phyloP scores from a whole-genome alignment of 1,284 basidiomycete species.

The Ustilago sp. region DNA sequence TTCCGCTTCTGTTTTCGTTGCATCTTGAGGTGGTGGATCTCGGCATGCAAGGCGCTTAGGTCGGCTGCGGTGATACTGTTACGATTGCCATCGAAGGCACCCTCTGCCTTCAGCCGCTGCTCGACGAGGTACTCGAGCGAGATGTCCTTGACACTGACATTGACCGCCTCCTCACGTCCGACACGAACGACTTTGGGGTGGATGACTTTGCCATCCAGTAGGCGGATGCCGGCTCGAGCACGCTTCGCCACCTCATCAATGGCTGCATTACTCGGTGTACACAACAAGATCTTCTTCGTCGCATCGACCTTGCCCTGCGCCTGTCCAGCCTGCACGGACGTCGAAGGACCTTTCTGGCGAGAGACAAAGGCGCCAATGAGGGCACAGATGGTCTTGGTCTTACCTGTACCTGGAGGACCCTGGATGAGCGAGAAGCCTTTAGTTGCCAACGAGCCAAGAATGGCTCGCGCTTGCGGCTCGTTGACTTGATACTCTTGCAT shows the following conservation, averaged over 20 bases:
- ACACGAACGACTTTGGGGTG: slow-evolving; percentile 87
- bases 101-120: slow-evolving; percentile 29
- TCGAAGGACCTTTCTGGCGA: slow-evolving; percentile 49
- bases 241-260: slow-evolving; percentile 95
- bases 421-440: slow-evolving; percentile 92
- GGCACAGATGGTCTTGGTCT: slow-evolving; percentile 97
- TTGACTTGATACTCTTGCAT: slow-evolving; percentile 85
- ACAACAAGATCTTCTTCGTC: slow-evolving; percentile 83
- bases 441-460: slow-evolving; percentile 79
- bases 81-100: slow-evolving; percentile 25
- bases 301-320: slow-evolving; percentile 32
- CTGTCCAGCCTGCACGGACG: slow-evolving; percentile 39
- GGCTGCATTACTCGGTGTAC: slow-evolving; percentile 97
- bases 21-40: slow-evolving; percentile 51
- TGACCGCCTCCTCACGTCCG: slow-evolving; percentile 83
- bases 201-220: slow-evolving; percentile 74
- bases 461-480: slow-evolving; percentile 92
- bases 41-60: slow-evolving; percentile 42
- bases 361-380: slow-evolving; percentile 87
- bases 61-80: slow-evolving; percentile 21
- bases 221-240: slow-evolving; percentile 81
- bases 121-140: slow-evolving; percentile 77
- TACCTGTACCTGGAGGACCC: slow-evolving; percentile 98
- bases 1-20: slow-evolving; percentile 55
- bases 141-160: slow-evolving; percentile 84